A percentile compares a stretch with the other conserved stretches of the same genome.
These are phyloP conservation scores for Nitzschia inconspicua DNA, from an alignment of 108 stramenopile genomes.

Conservation along the genomic window DNA sequence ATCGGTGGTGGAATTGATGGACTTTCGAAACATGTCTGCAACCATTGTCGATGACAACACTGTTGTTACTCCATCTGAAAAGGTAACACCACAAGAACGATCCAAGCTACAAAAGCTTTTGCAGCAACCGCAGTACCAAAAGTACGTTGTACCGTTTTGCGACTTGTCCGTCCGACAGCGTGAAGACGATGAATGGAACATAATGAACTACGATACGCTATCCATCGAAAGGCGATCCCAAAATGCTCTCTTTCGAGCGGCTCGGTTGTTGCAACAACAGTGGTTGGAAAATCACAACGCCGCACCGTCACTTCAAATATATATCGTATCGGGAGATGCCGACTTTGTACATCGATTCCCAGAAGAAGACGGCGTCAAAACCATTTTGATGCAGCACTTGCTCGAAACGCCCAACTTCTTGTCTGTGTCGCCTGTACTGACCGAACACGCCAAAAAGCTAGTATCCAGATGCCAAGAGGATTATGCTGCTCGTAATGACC, in stretches of 20 bases:
- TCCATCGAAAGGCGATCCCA: constrained; percentile 30
- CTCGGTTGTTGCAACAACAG: constrained; percentile 16
- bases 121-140: constrained; percentile 13
- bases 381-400: constrained; percentile 14
- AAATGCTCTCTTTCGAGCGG: constrained; percentile 38
- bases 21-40: constrained; percentile 37
- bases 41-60: not conserved
- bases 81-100: constrained; percentile 33
- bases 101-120: constrained; percentile 27
- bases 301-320: not conserved
- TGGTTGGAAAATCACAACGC: not conserved
- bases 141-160: constrained; percentile 25
- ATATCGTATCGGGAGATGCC: constrained; percentile 7
- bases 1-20: constrained; percentile 44
- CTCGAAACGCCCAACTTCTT: not conserved
- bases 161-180: constrained; percentile 36
- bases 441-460: not conserved
- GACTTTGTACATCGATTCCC: constrained; percentile 13
- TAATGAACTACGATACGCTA: constrained; percentile 30
- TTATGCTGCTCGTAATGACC: constrained; percentile 29
- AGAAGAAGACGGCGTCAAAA: constrained; percentile 22
- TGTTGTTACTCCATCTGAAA: constrained; percentile 18
- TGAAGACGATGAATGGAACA: constrained; percentile 45
- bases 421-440: not conserved
- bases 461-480: constrained; percentile 23